Evolutionary conservation across 2,329 filamentous ascomycete genomes (phyloP).

Genomic region (Sporothrix pseudoabietina): DNA sequence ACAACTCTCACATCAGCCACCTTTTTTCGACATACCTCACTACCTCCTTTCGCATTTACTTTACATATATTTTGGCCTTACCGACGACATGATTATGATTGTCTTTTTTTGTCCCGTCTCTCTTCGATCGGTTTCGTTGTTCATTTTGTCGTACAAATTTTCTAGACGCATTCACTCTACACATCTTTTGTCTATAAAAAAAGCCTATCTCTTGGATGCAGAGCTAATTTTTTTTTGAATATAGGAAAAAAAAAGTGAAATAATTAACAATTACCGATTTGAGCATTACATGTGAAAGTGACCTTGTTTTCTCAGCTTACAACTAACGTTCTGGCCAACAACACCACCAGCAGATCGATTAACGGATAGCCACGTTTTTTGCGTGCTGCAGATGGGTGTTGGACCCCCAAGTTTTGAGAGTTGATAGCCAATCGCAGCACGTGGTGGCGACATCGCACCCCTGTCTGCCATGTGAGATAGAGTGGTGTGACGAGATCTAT

Average conservation of each 20-base stretch:
- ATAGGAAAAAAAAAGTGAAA: neutral
- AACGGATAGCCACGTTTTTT: conserved; percentile 14
- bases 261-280: neutral
- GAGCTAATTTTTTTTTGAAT: neutral
- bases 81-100: conserved; percentile 24
- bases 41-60: neutral
- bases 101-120: neutral
- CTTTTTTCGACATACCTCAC: neutral
- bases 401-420: neutral
- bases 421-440: neutral
- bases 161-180: neutral
- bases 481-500: conserved; percentile 7
- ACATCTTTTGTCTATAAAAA: neutral
- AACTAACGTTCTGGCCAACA: neutral
- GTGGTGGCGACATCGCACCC: neutral
- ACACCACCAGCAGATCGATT: neutral
- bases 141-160: neutral
- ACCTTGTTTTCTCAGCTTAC: neutral
- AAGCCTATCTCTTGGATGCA: neutral
- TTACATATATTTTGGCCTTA: neutral
- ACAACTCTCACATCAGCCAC: neutral
- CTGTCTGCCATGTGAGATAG: neutral
- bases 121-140: neutral
- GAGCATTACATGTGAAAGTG: neutral
- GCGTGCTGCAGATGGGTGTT: neutral